Evolutionary conservation across 1,284 basidiomycete genomes (phyloP), one percentile per base, ranked within the genome.

Genomic region (Ustilago esculenta): DNA sequence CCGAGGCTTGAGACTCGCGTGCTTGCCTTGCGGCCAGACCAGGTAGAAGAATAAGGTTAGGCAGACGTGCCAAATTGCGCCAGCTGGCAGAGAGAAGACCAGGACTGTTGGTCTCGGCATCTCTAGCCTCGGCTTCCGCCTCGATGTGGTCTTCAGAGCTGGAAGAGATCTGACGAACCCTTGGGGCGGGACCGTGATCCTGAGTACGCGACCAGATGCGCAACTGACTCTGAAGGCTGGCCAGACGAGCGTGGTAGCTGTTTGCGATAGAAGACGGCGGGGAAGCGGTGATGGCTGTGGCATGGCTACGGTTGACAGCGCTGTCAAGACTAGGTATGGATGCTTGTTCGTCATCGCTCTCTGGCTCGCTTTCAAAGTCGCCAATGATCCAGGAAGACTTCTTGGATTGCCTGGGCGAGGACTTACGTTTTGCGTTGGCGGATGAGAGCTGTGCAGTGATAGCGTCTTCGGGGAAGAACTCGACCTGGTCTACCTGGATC

Each of bases 301-400:
- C 45, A 32, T 32, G 41, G 20, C 27, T 36, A 15, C 29, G 52
- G 12, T 52, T 45, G 14, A 34, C 33, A 7, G 33, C 32, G 18
- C 30, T 21, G 11, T 45, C 21, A 14, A 15, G 37, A 24, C 30
- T 45, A n/a, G n/a, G 20, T n/a, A 21, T 44, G 11, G 36, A 29
- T 12, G 51, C 27, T 14, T 46, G 43, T 3, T 68, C 58, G 5
- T 61, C 65, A 18, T 68, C 58, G 33, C 33, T 52, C 29, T 68
- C 65, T 2, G 65, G 54, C 41, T 63, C 65, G 40, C 59, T 63
- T 34, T 69, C 60, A 42, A 69, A 63, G 37, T 72, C 63, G 17
- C 60, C 59, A 21, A 67, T 60, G 51, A 67, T 65, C 64, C 66
- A 68, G 8, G 69, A 72, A 2, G 56, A 56, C 32, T 64, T 72